Evolutionary conservation across 73 alveolate species (phyloP).

Genomic region (Tetrahymena malaccensis): DNA sequence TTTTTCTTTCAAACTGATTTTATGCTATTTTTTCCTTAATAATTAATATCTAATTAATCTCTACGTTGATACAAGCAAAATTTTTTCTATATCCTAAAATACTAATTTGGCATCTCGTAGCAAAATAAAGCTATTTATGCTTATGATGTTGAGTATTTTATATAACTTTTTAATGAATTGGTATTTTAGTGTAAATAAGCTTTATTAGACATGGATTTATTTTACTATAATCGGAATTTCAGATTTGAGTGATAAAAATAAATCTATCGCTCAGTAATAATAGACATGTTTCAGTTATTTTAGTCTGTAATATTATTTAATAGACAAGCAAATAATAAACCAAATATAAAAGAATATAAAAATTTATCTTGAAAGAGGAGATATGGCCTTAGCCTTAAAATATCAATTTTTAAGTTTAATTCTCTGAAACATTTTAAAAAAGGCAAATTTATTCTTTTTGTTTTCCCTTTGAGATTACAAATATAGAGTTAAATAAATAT

Average conservation of each 20-base stretch:
- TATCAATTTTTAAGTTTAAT: no score
- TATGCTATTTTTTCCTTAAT: not conserved
- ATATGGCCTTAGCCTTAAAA: not conserved
- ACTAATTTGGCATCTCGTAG: no score
- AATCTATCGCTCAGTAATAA: not conserved
- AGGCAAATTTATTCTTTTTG: not conserved
- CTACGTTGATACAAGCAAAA: no score
- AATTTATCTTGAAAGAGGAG: not conserved
- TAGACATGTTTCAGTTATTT: not conserved
- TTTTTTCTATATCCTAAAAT: no score
- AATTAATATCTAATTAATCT: no score
- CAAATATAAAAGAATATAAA: not conserved
- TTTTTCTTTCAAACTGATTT: not conserved
- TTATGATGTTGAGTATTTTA: no score
- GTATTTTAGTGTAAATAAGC: not conserved
- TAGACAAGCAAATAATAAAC: not conserved
- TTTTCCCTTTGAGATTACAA: no score
- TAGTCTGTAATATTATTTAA: not conserved
- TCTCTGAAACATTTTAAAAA: not conserved
- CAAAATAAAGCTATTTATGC: no score
- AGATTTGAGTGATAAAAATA: not conserved
- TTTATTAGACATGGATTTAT: no score
- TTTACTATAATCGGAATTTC: not conserved
- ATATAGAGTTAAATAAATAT: no score
- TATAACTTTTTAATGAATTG: no score